phyloP scores from a whole-genome alignment of 352 stramenopile genomes.

The Globisporangium middletonii region DNA sequence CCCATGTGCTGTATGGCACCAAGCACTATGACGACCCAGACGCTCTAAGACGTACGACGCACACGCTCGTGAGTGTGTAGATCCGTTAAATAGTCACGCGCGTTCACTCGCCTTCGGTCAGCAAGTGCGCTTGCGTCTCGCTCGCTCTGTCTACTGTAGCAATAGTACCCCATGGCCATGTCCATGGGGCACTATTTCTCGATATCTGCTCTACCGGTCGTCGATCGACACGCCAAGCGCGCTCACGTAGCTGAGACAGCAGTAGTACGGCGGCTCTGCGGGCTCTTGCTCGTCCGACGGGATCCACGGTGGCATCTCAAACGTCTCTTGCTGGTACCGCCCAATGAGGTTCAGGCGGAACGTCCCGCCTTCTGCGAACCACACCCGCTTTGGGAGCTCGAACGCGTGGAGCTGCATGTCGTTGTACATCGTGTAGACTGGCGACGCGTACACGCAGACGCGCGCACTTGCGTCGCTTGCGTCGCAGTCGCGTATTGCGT shows the following conservation, averaged over 20 bases:
- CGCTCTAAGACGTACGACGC: too few relatives aligned
- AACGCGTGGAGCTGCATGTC: constrained; percentile 71
- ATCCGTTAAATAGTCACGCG: not conserved
- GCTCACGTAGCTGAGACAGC: constrained; percentile 71
- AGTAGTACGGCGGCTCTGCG: constrained; percentile 51
- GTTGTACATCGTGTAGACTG: constrained; percentile 41
- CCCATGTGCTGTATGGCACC: not conserved
- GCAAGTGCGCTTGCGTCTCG: not conserved
- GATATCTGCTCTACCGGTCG: not conserved
- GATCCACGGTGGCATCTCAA: constrained; percentile 48
- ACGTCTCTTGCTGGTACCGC: constrained; percentile 39
- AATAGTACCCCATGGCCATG: too few relatives aligned
- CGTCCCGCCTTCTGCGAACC: constrained; percentile 29
- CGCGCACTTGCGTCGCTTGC: constrained; percentile 5
- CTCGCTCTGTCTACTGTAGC: too few relatives aligned
- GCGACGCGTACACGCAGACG: constrained; percentile 42
- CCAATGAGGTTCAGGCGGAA: constrained; percentile 56
- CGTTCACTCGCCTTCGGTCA: not conserved
- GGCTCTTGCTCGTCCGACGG: constrained; percentile 31
- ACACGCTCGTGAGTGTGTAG: not conserved
- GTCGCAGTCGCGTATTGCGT: not conserved
- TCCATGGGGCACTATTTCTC: too few relatives aligned
- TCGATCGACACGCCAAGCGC: constrained; percentile 14
- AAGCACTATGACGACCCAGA: not conserved
- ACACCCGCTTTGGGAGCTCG: constrained; percentile 34